Percentiles rank a stretch among this genome's conserved stretches.
These are phyloP conservation scores for Diplodia seriata DNA, from an alignment of 2,329 filamentous ascomycete genomes.

Conservation along the genomic window DNA sequence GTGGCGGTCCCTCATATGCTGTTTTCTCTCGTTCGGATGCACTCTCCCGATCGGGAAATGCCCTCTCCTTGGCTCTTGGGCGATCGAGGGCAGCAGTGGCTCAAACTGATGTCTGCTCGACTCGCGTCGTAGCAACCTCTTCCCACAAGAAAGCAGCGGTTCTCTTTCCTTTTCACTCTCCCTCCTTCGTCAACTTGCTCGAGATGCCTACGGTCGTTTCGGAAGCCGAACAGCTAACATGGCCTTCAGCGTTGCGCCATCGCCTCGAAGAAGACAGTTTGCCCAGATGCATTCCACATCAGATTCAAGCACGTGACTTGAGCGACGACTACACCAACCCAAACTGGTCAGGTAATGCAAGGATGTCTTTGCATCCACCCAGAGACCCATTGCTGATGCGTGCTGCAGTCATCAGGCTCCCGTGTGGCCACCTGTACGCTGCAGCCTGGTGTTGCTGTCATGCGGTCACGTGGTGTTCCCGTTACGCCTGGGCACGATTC, in stretches of 20 bases:
- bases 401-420: background rate
- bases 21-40: no score
- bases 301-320: slow-evolving; percentile 2
- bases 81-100: background rate
- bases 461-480: slow-evolving; percentile 6
- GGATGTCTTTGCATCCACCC: background rate
- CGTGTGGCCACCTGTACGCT: slow-evolving; percentile 10
- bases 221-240: background rate
- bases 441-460: slow-evolving; percentile 20
- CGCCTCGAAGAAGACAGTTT: background rate
- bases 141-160: background rate
- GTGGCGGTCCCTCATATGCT: background rate
- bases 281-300: slow-evolving; percentile 11
- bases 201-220: background rate
- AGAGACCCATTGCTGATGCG: background rate
- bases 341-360: slow-evolving; percentile 4
- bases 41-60: background rate
- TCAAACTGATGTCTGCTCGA: slow-evolving; percentile 12
- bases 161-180: background rate
- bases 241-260: background rate
- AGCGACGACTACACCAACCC: background rate
- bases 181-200: background rate
- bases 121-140: background rate
- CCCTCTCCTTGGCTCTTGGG: background rate
- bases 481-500: slow-evolving; percentile 24